Base-by-base conservation (phyloP, 805 yeast genomes). In the Cyberlindnera subsufficiens region DNA sequence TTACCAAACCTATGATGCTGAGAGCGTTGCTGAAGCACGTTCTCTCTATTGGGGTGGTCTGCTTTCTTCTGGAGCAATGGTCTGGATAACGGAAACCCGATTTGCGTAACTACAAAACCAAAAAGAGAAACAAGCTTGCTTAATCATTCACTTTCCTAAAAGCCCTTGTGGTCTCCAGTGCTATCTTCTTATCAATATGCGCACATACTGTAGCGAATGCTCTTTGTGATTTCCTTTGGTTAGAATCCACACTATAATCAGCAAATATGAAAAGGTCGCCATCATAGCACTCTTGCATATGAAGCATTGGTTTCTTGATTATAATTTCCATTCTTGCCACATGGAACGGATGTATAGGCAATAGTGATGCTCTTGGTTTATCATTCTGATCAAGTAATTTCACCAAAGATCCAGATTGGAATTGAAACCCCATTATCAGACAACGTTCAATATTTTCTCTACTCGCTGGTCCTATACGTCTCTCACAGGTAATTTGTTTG, bases 241-340 rank as follows among this genome's bases (percentile, higher is more conserved):
- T 11, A 6, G 19, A 27, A 30, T 38, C 40, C 11, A 22, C 27
- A 18, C 17, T 29, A 6, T 16, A 19, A n/a, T 35, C 30, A 5
- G 30, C 34, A 30, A 35, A 40, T 7, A 40, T 40, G 31, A 40
- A 15, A n/a, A 40, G 22, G 30, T 40, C 42, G 15, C 38, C 38
- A 30, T 25, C 33, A 22, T 17, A 6, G 11, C 11, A 17, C 22
- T 17, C 14, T 13, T 39, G n/a, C 13, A 32, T 16, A 19, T 29
- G 35, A 8, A 6, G 9, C 6, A 14, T 7, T 4, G 38, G 35
- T 20, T 34, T 40, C 34, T 40, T 40, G 14, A 40, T 22, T 6
- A 33, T n/a, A 4, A 40, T 19, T 20, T 34, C 35, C 20, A 35
- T 18, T 1, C 16, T 15, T 13, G 38, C 22, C n/a, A 30, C 38